Evolutionary conservation across 2,329 filamentous ascomycete genomes (phyloP).

Genomic region (Penicillium digitatum): DNA sequence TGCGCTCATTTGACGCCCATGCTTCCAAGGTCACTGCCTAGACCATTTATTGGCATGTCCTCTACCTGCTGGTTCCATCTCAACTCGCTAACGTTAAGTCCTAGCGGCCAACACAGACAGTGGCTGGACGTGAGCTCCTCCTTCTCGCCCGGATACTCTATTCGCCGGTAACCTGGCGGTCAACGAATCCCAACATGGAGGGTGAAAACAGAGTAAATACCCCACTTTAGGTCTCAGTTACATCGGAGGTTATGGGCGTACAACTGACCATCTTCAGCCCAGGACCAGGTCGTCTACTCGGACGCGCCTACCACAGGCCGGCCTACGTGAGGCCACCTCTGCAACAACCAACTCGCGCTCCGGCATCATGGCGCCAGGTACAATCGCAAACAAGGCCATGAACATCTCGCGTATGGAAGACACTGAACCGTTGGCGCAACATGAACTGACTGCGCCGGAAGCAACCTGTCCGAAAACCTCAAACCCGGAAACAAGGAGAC

Average conservation of each 20-base stretch:
- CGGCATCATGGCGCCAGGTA: conserved; percentile 44
- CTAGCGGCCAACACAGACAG: conserved; percentile 12
- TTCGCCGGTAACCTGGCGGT: conserved; percentile 24
- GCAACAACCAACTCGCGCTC: conserved; percentile 52
- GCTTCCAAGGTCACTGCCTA: neutral
- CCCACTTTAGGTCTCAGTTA: neutral
- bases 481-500: conserved; percentile 42
- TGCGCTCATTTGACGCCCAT: conserved; percentile 2
- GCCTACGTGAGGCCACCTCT: conserved; percentile 50
- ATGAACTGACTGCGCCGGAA: conserved; percentile 38
- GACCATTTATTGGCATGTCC: conserved; percentile 6
- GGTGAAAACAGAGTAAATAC: conserved; percentile 32
- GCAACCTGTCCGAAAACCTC: conserved; percentile 49
- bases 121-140: conserved; percentile 25
- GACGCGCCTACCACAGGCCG: conserved; percentile 31
- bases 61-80: neutral
- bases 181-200: conserved; percentile 29
- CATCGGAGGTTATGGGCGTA: neutral
- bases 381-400: conserved; percentile 47
- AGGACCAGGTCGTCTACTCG: conserved; percentile 27
- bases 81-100: neutral
- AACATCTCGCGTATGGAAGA: conserved; percentile 39
- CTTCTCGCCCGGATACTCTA: conserved; percentile 23
- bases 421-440: neutral
- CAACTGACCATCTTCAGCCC: conserved; percentile 15